Evolutionary conservation across 2,329 filamentous ascomycete genomes (phyloP), one percentile per base, ranked within the genome.

Genomic region (Colletotrichum musae): DNA sequence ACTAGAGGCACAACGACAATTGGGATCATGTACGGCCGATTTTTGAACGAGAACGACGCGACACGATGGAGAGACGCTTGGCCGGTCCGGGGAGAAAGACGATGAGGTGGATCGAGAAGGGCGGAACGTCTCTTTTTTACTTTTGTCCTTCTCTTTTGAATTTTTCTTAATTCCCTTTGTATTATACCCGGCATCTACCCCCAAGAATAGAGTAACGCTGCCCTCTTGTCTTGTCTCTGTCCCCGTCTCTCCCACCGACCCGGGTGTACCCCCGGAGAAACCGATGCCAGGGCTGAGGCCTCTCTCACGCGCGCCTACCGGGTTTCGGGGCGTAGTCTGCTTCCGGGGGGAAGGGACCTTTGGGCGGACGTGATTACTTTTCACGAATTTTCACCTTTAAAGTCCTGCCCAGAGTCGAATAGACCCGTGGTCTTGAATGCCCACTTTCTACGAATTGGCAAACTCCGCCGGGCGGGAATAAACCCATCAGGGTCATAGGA

Each of bases 121-220:
- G 10, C 57, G 21, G 18, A 47, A 51, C 16, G 47, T n/a, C 16
- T 45, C 47, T 3, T 62, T 56, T 61, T 66, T 32, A 4, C 9
- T 10, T 6, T 24, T 24, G 21, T 24, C 21, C 32, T 36, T 36
- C 32, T 36, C 3, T 36, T 36, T 36, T 36, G 9, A 36, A 36
- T 36, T 43, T 45, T 54, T 16, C 39, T 53, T 57, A 61, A 15
- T 66, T 61, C 51, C 36, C 26, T 56, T n/a, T 69, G 62, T 69
- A 61, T 57, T 66, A 69, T 69, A 69, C 66, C 66, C 66, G 24
- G 62, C 56, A 66, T 57, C 21, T 57, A 69, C 43, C 32, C 7
- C 32, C 66, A 66, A 66, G 56, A 66, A 69, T 61, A 66, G 62
- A 69, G 26, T 50, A 28, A 28, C 21, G 45, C 56, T 47, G 24